These are phyloP conservation scores for Eimeria sp. DNA, from an alignment of 169 alveolate genomes.

Conservation along the genomic window DNA sequence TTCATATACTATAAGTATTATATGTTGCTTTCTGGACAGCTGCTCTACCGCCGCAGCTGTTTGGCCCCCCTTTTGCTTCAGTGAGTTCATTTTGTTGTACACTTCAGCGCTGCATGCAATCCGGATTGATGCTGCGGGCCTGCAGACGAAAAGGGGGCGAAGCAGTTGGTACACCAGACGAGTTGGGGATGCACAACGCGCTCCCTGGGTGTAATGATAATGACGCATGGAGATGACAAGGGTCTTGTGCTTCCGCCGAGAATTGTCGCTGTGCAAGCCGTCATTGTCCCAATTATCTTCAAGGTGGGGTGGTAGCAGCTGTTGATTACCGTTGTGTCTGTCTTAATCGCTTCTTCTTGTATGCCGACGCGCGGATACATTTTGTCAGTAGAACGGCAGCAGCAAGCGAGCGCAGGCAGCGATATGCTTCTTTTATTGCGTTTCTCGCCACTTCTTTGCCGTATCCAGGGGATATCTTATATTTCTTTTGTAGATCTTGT, in stretches of 20 bases:
- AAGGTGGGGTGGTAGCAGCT: constrained; percentile 87
- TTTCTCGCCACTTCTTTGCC: no score
- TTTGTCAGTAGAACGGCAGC: neutral
- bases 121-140: neutral
- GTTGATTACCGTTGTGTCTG: no score
- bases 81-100: neutral
- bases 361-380: neutral
- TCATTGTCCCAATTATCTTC: constrained; percentile 96
- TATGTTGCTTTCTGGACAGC: no score
- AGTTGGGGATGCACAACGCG: constrained; percentile 99
- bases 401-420: neutral
- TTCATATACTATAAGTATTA: no score
- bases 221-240: constrained; percentile 99
- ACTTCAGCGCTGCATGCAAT: neutral
- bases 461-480: no score
- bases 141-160: constrained; percentile 95
- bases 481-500: no score
- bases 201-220: constrained; percentile 94
- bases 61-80: neutral
- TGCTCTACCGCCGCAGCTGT: no score
- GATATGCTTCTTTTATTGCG: no score
- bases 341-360: neutral
- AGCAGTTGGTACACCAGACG: constrained; percentile 97
- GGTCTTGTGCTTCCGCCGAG: constrained; percentile 99
- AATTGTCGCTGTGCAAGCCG: constrained; percentile 98